A percentile compares a stretch with the other conserved stretches of the same genome.
Conservation (phyloP, 768 basidiomycete genomes). For the Boletus subparvulus region DNA sequence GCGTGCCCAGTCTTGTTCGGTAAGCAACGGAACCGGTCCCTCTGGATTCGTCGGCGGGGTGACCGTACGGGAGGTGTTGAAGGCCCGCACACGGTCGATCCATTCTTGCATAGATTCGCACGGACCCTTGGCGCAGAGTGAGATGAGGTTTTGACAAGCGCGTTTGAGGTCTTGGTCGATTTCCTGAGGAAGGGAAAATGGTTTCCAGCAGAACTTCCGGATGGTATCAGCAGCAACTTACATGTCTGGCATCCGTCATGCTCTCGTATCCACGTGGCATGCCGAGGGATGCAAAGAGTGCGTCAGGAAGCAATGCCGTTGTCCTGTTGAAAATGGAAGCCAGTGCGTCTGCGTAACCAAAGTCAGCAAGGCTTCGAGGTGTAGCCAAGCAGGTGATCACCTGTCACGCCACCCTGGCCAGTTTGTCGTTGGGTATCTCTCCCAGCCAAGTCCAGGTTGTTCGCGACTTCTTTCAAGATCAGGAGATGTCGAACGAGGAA, state of each 20-base stretch:
- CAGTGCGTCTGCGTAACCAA: conserved; percentile 25
- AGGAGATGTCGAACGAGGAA: conserved; percentile 91
- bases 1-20: conserved; percentile 50
- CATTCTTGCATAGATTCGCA: conserved; percentile 63
- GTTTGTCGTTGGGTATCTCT: conserved; percentile 43
- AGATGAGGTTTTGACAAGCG: conserved; percentile 84
- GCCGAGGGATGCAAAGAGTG: conserved; percentile 68
- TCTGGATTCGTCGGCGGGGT: conserved; percentile 18
- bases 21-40: conserved; percentile 25
- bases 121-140: conserved; percentile 54
- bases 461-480: conserved; percentile 87
- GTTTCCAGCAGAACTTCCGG: not conserved
- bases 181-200: conserved; percentile 47
- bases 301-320: conserved; percentile 55
- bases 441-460: conserved; percentile 65
- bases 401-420: conserved; percentile 57
- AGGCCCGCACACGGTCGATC: conserved; percentile 50
- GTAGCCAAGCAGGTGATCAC: conserved; percentile 31
- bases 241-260: conserved; percentile 71
- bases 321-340: conserved; percentile 34
- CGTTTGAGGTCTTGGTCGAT: conserved; percentile 84
- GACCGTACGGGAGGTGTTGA: conserved; percentile 25
- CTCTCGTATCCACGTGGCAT: conserved; percentile 61
- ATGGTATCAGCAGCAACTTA: conserved; percentile 33
- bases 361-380: conserved; percentile 1